Evolutionary conservation across 306 rosid species (phyloP).

Genomic region (Rosa multiflora): DNA sequence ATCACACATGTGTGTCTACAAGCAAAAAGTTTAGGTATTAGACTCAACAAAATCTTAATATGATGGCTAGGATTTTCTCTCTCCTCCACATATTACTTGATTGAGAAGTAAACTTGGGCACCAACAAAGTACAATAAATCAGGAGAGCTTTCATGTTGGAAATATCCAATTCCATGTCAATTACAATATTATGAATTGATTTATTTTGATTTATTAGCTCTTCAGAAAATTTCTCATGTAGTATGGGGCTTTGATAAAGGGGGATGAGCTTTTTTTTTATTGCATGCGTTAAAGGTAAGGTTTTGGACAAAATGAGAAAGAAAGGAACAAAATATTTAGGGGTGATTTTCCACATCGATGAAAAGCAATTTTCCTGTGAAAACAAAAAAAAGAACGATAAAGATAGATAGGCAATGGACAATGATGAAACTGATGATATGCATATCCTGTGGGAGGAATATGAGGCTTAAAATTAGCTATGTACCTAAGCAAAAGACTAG

Average conservation of each 20-base stretch:
- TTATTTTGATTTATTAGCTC: not conserved
- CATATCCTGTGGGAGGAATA: not conserved
- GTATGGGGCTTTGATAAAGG: not conserved
- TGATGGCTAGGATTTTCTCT: too few species aligned
- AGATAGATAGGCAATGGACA: constrained; percentile 15
- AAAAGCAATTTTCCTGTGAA: constrained; percentile 23
- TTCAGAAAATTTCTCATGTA: not conserved
- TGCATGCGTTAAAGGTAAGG: constrained; percentile 19
- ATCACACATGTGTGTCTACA: too few species aligned
- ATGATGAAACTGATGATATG: constrained; percentile 32
- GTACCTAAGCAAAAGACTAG: not conserved
- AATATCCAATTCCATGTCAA: too few species aligned
- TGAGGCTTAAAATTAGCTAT: constrained; percentile 10
- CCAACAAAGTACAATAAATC: not conserved
- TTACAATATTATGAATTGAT: not conserved
- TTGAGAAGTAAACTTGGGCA: not conserved
- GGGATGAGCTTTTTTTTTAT: not conserved
- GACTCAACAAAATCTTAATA: too few species aligned
- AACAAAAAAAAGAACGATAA: not conserved
- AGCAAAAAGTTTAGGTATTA: not conserved
- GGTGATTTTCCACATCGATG: constrained; percentile 13
- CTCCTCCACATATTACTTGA: too few species aligned
- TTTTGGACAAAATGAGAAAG: constrained; percentile 17
- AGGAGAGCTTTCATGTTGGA: not conserved
- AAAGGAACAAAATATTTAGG: constrained; percentile 22